phyloP scores from a whole-genome alignment of 2,329 filamentous ascomycete species.

The Paraphaeosphaeria minitans region DNA sequence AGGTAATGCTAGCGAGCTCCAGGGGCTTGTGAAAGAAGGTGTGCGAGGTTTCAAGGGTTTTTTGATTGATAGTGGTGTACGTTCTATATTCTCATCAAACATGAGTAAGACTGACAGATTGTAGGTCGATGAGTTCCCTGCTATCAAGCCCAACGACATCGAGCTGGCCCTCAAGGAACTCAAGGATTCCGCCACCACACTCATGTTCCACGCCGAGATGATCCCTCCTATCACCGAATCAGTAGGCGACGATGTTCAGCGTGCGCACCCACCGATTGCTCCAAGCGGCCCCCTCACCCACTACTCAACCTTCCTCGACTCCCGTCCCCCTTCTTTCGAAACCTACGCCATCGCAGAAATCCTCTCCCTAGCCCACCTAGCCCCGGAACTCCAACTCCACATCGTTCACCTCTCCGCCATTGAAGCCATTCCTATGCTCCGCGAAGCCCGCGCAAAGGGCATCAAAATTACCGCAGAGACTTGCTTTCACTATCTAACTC shows the following conservation, averaged over 20 bases:
- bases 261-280: constrained; percentile 69
- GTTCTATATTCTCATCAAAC: constrained; percentile 41
- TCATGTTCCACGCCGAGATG: constrained; percentile 99
- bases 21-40: constrained; percentile 79
- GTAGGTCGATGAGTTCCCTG: constrained; percentile 93
- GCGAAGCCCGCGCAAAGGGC: constrained; percentile 71
- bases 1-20: constrained; percentile 80
- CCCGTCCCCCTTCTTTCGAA: constrained; percentile 86
- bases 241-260: constrained; percentile 76
- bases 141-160: constrained; percentile 81
- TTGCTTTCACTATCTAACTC: constrained; percentile 90
- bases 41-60: constrained; percentile 98
- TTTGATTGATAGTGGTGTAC: constrained; percentile 91
- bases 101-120: constrained; percentile 27
- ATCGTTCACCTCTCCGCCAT: constrained; percentile 93
- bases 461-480: constrained; percentile 92
- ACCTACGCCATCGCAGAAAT: constrained; percentile 90
- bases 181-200: constrained; percentile 79
- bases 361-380: constrained; percentile 76
- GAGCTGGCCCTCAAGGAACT: constrained; percentile 79
- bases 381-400: constrained; percentile 83
- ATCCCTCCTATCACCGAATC: constrained; percentile 83
- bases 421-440: constrained; percentile 81
- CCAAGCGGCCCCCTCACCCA: constrained; percentile 74
- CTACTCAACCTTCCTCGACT: constrained; percentile 91